phyloP scores from a whole-genome alignment of 2,329 filamentous ascomycete species.

The Amauroascus verrucosus region DNA sequence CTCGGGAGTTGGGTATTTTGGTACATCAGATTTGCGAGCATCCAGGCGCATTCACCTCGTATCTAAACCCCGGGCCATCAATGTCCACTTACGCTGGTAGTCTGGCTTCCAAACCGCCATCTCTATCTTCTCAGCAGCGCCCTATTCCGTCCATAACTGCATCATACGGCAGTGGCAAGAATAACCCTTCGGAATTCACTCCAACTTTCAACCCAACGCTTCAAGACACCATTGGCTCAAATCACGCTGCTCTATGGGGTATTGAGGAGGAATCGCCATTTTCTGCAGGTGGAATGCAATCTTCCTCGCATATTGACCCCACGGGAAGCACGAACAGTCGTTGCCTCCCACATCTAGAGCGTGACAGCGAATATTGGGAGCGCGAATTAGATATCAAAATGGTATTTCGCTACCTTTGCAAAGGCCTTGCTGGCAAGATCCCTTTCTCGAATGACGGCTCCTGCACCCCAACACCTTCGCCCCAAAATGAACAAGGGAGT shows the following conservation, averaged over 20 bases:
- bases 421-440: conserved; percentile 52
- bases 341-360: conserved; percentile 35
- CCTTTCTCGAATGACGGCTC: conserved; percentile 27
- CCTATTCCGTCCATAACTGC: conserved; percentile 15
- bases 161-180: conserved; percentile 19
- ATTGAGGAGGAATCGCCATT: conserved; percentile 51
- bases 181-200: conserved; percentile 25
- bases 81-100: conserved; percentile 65
- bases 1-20: conserved; percentile 72
- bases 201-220: conserved; percentile 45
- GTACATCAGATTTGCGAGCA: conserved; percentile 77
- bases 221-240: conserved; percentile 28
- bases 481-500: conserved; percentile 26
- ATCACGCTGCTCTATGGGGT: conserved; percentile 53
- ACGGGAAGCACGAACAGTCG: not conserved
- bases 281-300: conserved; percentile 10
- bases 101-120: conserved; percentile 38
- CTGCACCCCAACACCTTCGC: conserved; percentile 32
- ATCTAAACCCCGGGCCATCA: conserved; percentile 53
- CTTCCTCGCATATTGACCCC: not conserved
- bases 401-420: conserved; percentile 78
- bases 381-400: conserved; percentile 81
- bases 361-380: conserved; percentile 76
- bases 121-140: conserved; percentile 9
- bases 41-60: conserved; percentile 80